Percentiles rank a stretch among this genome's conserved stretches.
phyloP scores from a whole-genome alignment of 2,329 filamentous ascomycete species.

The Fusarium sp. region DNA sequence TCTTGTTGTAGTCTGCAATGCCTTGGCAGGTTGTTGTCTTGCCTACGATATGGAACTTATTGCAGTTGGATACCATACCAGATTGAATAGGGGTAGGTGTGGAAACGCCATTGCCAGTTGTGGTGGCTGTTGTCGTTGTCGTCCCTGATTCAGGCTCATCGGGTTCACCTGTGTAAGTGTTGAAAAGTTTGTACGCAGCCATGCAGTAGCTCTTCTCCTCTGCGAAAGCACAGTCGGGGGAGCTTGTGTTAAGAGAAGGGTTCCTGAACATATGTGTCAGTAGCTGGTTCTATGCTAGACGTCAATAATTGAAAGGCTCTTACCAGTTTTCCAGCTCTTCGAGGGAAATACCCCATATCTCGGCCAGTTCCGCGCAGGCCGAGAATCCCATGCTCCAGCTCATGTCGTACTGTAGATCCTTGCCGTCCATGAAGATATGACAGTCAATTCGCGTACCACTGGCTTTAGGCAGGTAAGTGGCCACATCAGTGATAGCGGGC shows the following conservation, averaged over 20 bases:
- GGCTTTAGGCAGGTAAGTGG: background rate
- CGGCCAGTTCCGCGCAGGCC: background rate
- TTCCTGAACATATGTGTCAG: background rate
- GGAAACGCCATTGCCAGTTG: background rate
- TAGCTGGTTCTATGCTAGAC: background rate
- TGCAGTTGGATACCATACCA: conserved; percentile 8
- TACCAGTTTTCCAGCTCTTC: conserved; percentile 1
- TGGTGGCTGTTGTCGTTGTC: background rate
- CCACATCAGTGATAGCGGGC: conserved; percentile 5
- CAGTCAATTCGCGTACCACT: conserved; percentile 7
- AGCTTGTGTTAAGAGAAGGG: conserved; percentile 3
- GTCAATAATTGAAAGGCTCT: background rate
- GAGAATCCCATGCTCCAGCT: background rate
- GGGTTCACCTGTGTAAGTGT: background rate
- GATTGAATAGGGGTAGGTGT: background rate
- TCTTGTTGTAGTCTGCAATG: conserved; percentile 3
- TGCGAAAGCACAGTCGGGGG: conserved; percentile 1
- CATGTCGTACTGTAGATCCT: background rate
- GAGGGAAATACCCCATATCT: background rate
- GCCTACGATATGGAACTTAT: background rate
- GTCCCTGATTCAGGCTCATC: background rate
- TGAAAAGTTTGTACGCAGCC: background rate
- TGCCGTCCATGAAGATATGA: conserved; percentile 1
- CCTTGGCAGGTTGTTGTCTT: background rate
- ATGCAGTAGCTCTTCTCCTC: conserved; percentile 5